phyloP scores from a whole-genome alignment of 2,329 filamentous ascomycete genomes.

The Leptographium flavum region DNA sequence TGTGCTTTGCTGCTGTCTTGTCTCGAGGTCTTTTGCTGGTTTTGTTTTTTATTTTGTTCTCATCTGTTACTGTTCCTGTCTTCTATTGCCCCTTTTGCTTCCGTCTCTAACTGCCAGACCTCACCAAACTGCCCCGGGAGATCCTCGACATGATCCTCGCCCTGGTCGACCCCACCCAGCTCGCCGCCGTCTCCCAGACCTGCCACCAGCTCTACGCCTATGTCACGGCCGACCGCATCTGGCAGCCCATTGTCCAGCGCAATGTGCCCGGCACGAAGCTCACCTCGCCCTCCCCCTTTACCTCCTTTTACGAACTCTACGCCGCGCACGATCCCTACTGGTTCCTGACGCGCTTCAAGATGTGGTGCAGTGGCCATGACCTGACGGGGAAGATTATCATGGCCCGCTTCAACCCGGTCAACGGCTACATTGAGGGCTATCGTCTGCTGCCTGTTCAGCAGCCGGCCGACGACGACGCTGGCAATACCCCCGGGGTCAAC shows the following conservation, averaged over 20 bases:
- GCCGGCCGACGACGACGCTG: slow-evolving; percentile 16
- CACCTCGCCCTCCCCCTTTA: slow-evolving; percentile 39
- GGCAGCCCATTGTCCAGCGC: slow-evolving; percentile 54
- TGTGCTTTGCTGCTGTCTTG: too few species aligned
- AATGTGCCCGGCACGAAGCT: slow-evolving; percentile 47
- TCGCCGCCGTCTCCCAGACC: slow-evolving; percentile 43
- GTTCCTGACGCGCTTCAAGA: slow-evolving; percentile 66
- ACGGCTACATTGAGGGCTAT: slow-evolving; percentile 69
- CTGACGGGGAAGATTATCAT: slow-evolving; percentile 64
- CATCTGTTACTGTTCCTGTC: too few species aligned
- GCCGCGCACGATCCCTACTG: slow-evolving; percentile 63
- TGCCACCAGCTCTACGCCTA: slow-evolving; percentile 47
- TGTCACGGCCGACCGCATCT: slow-evolving; percentile 52
- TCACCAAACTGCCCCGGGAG: slow-evolving; percentile 49
- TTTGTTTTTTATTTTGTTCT: too few species aligned
- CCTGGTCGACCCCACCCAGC: slow-evolving; percentile 49
- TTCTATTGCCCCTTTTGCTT: too few species aligned
- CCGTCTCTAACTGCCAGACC: neutral
- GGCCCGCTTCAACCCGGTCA: slow-evolving; percentile 57
- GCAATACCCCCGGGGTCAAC: slow-evolving; percentile 39
- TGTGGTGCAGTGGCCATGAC: slow-evolving; percentile 73
- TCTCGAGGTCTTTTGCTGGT: too few species aligned
- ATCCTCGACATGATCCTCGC: slow-evolving; percentile 58
- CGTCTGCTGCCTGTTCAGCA: slow-evolving; percentile 35
- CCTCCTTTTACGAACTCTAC: slow-evolving; percentile 58